Conservation (phyloP, 2,329 filamentous ascomycete genomes). For the Penicillium verrucosum region DNA sequence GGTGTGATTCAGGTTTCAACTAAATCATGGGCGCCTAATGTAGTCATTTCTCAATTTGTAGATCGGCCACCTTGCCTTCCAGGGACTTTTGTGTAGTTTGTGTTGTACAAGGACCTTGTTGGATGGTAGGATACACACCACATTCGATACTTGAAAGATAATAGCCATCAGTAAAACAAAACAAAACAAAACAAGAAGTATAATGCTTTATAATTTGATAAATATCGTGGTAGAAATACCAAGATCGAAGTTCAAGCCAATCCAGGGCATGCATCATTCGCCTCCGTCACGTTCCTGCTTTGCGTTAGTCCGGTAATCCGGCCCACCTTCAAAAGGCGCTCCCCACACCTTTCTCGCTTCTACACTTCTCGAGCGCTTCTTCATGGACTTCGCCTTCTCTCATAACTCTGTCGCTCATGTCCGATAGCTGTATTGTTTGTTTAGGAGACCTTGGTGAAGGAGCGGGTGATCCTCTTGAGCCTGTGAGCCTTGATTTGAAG, state of each 20-base stretch:
- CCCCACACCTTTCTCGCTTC: slow-evolving; percentile 28
- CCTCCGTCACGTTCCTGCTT: slow-evolving; percentile 42
- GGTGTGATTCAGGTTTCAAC: background rate
- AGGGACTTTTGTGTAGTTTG: background rate
- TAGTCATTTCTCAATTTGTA: background rate
- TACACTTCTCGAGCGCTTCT: slow-evolving; percentile 24
- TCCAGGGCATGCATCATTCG: slow-evolving; percentile 17
- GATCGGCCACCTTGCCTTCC: background rate
- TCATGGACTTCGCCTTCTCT: slow-evolving; percentile 25
- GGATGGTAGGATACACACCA: background rate
- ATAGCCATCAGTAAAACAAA: background rate
- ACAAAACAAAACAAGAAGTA: background rate
- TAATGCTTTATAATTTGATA: background rate
- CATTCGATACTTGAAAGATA: background rate
- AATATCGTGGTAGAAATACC: background rate
- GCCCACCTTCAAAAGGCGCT: slow-evolving; percentile 44
- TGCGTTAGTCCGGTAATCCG: slow-evolving; percentile 36
- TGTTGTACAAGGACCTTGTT: background rate
- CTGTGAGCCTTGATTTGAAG: slow-evolving; percentile 41
- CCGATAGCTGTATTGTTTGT: slow-evolving; percentile 69
- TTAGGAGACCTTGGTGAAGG: slow-evolving; percentile 64
- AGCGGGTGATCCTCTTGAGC: slow-evolving; percentile 49
- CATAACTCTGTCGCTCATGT: slow-evolving; percentile 47
- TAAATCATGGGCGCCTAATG: slow-evolving; percentile 1
- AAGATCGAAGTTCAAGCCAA: background rate